These are phyloP conservation scores for Fusarium cyanostomum DNA, from an alignment of 2,329 filamentous ascomycete genomes.

Conservation along the genomic window DNA sequence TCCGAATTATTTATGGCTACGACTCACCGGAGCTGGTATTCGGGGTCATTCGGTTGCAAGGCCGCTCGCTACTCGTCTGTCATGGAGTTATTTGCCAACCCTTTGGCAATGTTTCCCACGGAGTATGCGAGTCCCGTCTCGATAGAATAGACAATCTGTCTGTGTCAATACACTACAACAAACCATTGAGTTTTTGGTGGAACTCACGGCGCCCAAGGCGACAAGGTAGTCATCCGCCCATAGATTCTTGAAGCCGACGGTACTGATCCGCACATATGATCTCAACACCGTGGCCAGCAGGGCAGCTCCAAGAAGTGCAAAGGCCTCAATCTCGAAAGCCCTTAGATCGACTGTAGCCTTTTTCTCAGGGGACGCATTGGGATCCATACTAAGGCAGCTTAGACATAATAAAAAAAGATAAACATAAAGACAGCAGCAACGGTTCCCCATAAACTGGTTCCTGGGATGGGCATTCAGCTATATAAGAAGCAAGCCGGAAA, in stretches of 20 bases:
- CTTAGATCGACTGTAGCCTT: slow-evolving; percentile 35
- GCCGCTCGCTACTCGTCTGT: slow-evolving; percentile 57
- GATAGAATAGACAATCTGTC: slow-evolving; percentile 59
- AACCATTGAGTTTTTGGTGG: too few species aligned
- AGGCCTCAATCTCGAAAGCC: slow-evolving; percentile 46
- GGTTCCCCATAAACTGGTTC: background rate
- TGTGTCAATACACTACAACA: background rate
- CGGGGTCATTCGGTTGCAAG: slow-evolving; percentile 54
- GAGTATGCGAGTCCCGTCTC: slow-evolving; percentile 62
- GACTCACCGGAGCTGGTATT: slow-evolving; percentile 53
- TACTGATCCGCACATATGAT: slow-evolving; percentile 57
- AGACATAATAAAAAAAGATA: background rate
- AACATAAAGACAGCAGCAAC: too few species aligned
- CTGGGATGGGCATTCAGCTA: slow-evolving; percentile 5
- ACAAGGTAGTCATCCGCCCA: slow-evolving; percentile 69
- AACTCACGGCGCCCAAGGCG: slow-evolving; percentile 59
- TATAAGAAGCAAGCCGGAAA: too few species aligned
- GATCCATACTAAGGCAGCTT: slow-evolving; percentile 23
- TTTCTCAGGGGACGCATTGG: slow-evolving; percentile 24
- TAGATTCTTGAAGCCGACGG: slow-evolving; percentile 60
- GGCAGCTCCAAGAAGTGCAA: slow-evolving; percentile 60
- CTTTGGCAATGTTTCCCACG: slow-evolving; percentile 58
- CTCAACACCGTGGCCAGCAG: slow-evolving; percentile 61
- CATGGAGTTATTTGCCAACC: slow-evolving; percentile 67
- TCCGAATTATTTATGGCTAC: accelerated